These are phyloP conservation scores for Calonectria honghensis DNA, from an alignment of 2,329 filamentous ascomycete species.

Conservation along the genomic window DNA sequence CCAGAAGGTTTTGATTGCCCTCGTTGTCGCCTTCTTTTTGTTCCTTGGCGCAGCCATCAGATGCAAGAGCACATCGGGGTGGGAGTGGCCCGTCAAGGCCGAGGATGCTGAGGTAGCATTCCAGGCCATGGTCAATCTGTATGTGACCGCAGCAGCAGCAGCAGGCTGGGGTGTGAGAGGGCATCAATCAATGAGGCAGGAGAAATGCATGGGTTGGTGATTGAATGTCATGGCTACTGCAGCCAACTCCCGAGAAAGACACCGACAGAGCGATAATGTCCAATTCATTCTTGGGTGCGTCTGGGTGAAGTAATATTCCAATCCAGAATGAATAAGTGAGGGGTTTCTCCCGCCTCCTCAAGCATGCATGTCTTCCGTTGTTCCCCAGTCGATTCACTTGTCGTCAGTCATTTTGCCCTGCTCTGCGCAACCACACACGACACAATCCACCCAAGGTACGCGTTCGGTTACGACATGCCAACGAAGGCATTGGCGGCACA, in stretches of 20 bases:
- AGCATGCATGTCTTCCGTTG: slow-evolving; percentile 9
- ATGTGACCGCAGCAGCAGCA: slow-evolving; percentile 8
- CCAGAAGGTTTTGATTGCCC: slow-evolving; percentile 15
- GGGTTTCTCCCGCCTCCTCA: slow-evolving; percentile 33
- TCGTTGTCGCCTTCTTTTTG: slow-evolving; percentile 3
- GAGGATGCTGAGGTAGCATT: slow-evolving; percentile 18
- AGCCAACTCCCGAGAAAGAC: slow-evolving; percentile 24
- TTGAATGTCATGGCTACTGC: slow-evolving; percentile 24
- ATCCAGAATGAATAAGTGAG: slow-evolving; percentile 47
- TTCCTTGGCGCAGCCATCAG: not conserved
- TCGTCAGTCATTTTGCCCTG: not conserved
- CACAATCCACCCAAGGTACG: slow-evolving; percentile 35
- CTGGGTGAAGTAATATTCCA: slow-evolving; percentile 36
- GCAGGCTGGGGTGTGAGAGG: slow-evolving; percentile 18
- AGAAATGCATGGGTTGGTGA: slow-evolving; percentile 17
- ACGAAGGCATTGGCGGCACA: slow-evolving; percentile 30
- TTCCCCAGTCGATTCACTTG: slow-evolving; percentile 4
- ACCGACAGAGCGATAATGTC: slow-evolving; percentile 18
- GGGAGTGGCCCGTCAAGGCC: slow-evolving; percentile 15
- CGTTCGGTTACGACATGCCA: slow-evolving; percentile 34
- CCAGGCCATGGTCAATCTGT: slow-evolving; percentile 13
- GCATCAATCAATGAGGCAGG: slow-evolving; percentile 19
- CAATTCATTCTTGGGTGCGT: slow-evolving; percentile 47
- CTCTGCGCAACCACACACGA: slow-evolving; percentile 7
- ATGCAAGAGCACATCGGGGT: slow-evolving; percentile 15